Percentiles rank a stretch among this genome's conserved stretches.
Conservation (phyloP, 306 rosid genomes). For the Leucaena leucocephala region DNA sequence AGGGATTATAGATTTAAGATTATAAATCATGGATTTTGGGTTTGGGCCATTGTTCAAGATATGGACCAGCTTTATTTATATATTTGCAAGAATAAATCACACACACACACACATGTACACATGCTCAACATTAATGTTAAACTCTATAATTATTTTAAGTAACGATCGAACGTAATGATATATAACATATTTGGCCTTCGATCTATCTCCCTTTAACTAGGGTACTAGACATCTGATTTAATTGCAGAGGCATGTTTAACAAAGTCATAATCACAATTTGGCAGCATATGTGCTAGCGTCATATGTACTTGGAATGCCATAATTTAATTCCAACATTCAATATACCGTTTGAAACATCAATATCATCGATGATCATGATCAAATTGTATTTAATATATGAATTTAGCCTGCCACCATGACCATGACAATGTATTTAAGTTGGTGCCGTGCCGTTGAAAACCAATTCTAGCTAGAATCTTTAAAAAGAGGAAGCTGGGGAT, state of each 20-base stretch:
- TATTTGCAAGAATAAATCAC: neutral
- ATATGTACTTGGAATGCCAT: constrained; percentile 23
- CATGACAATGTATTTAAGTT: constrained; percentile 32
- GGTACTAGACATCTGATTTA: constrained; percentile 35
- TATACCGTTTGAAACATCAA: constrained; percentile 29
- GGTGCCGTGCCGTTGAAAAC: constrained; percentile 38
- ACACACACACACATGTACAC: neutral
- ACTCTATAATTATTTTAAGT: constrained; percentile 28
- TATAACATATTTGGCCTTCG: neutral
- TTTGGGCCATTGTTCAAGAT: neutral
- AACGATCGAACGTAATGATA: neutral
- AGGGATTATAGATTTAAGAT: neutral
- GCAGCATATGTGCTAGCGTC: constrained; percentile 39
- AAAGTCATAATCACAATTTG: constrained; percentile 40
- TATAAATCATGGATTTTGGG: neutral
- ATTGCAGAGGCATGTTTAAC: constrained; percentile 33
- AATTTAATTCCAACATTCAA: constrained; percentile 9
- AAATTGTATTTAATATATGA: constrained; percentile 36
- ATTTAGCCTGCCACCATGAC: constrained; percentile 37
- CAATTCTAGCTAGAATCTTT: constrained; percentile 40
- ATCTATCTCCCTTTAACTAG: constrained; percentile 7
- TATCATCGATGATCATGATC: constrained; percentile 31
- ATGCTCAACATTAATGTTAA: constrained; percentile 8
- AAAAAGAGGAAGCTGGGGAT: constrained; percentile 38
- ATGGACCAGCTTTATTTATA: neutral